Percentiles rank a stretch among this genome's conserved stretches.
Evolutionary conservation across 2,329 filamentous ascomycete species (phyloP).

Genomic region (Trichoderma simmonsii): DNA sequence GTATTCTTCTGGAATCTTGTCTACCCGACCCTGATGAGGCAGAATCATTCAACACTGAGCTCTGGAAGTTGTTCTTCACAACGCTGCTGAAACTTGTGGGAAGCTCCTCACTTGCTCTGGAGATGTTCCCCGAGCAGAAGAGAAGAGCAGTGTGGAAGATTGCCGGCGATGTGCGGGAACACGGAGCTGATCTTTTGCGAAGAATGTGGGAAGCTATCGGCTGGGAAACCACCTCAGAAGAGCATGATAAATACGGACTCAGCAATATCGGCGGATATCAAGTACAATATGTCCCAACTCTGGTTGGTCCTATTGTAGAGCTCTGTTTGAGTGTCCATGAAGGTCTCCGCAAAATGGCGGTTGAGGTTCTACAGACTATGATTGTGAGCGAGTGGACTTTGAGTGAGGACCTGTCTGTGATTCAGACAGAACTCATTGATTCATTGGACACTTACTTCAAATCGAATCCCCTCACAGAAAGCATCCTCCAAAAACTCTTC

Average conservation of each 20-base stretch:
- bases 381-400: constrained; percentile 97
- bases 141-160: constrained; percentile 97
- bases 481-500: constrained; percentile 87
- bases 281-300: constrained; percentile 91
- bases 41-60: constrained; percentile 84
- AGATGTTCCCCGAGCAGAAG: constrained; percentile 97
- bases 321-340: constrained; percentile 94
- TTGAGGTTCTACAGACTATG: constrained; percentile 95
- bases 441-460: constrained; percentile 89
- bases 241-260: constrained; percentile 72
- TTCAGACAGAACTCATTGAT: constrained; percentile 96
- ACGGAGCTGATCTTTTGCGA: constrained; percentile 80
- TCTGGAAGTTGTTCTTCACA: constrained; percentile 93
- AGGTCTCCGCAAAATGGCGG: constrained; percentile 81
- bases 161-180: constrained; percentile 89
- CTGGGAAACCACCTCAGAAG: constrained; percentile 85
- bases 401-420: constrained; percentile 84
- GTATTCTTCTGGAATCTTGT: constrained; percentile 76
- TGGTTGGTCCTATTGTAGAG: constrained; percentile 89
- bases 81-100: constrained; percentile 86
- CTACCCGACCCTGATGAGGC: constrained; percentile 88
- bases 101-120: constrained; percentile 82
- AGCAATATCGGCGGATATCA: constrained; percentile 92
- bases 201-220: constrained; percentile 93
- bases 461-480: constrained; percentile 80